Evolutionary conservation across 257 asterid genomes (phyloP).

Genomic region (Sherardia arvensis): DNA sequence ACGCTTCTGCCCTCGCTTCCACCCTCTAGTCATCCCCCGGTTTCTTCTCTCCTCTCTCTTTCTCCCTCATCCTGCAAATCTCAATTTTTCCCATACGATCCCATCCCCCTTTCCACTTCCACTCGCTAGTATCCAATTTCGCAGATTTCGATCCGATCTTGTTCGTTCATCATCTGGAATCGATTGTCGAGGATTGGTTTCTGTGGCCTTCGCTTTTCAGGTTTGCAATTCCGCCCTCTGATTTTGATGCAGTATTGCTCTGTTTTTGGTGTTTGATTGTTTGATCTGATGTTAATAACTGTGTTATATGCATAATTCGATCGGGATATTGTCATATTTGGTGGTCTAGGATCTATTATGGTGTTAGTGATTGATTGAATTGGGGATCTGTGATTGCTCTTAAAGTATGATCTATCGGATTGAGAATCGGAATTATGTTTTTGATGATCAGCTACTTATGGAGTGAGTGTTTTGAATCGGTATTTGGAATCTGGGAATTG

Average conservation of each 20-base stretch:
- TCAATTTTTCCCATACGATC: background rate
- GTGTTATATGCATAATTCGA: background rate
- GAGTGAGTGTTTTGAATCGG: background rate
- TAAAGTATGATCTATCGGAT: background rate
- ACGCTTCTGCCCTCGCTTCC: slow-evolving; percentile 56
- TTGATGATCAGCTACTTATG: too few species aligned
- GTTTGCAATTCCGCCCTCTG: background rate
- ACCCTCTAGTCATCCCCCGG: slow-evolving; percentile 59
- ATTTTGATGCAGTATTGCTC: background rate
- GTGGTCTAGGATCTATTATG: slow-evolving; percentile 4
- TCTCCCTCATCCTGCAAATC: background rate
- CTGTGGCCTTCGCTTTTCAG: slow-evolving; percentile 32
- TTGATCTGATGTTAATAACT: slow-evolving; percentile 15
- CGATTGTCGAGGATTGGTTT: slow-evolving; percentile 3
- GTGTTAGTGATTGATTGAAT: background rate
- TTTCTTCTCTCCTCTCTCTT: slow-evolving; percentile 21
- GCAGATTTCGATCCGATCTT: slow-evolving; percentile 4
- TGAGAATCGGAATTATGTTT: background rate
- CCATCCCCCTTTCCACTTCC: background rate
- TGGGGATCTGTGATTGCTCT: slow-evolving; percentile 9
- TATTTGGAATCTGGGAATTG: background rate
- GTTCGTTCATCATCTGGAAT: background rate
- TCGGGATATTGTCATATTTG: background rate
- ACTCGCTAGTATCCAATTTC: background rate
- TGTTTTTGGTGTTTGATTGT: slow-evolving; percentile 4